Evolutionary conservation across 306 rosid species (phyloP).

Genomic region (Glycine soja): DNA sequence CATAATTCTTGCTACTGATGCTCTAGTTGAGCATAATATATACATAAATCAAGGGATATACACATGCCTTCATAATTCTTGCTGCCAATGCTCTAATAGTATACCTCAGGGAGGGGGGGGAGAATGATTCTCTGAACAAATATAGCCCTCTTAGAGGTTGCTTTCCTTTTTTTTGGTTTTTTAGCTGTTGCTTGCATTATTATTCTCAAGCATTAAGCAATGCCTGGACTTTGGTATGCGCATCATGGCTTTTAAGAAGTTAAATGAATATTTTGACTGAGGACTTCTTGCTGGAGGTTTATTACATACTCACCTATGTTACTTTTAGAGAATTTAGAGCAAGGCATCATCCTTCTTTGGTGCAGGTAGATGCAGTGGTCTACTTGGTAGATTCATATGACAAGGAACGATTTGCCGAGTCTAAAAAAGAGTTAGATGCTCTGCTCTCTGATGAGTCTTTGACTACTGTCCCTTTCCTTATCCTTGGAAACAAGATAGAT

Average conservation of each 20-base stretch:
- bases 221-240: no score
- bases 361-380: constrained; percentile 80
- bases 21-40: not conserved
- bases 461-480: constrained; percentile 68
- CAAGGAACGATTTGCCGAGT: constrained; percentile 77
- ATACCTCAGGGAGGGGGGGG: constrained; percentile 5
- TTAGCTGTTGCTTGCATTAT: not conserved
- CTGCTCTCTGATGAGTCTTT: constrained; percentile 73
- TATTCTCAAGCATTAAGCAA: not conserved
- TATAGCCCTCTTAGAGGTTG: constrained; percentile 1
- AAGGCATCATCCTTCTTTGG: not conserved
- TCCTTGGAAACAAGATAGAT: constrained; percentile 84
- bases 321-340: constrained; percentile 1
- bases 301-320: not conserved
- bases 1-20: constrained; percentile 53
- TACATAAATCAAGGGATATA: not conserved
- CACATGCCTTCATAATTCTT: constrained; percentile 47
- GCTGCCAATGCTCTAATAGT: constrained; percentile 45
- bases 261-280: not conserved
- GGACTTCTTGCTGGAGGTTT: not conserved
- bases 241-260: not conserved
- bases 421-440: constrained; percentile 77
- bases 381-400: constrained; percentile 75
- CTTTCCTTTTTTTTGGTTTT: constrained; percentile 3
- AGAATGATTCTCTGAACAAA: not conserved